Conservation (phyloP, 352 stramenopile species). For the Pythium dissotocum region DNA sequence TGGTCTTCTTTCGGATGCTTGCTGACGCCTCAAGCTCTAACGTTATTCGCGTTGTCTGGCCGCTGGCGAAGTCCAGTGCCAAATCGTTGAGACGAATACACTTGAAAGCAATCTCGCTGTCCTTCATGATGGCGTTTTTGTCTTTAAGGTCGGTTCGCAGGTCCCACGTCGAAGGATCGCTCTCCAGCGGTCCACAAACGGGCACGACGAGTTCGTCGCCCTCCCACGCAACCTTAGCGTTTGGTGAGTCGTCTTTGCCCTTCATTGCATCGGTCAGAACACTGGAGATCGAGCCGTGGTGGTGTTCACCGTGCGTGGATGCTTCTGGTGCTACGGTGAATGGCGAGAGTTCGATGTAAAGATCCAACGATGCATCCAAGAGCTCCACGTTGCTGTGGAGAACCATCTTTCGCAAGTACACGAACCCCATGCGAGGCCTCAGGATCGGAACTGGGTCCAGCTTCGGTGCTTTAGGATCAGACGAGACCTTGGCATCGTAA, state of each 20-base stretch:
- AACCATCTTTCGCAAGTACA: constrained; percentile 30
- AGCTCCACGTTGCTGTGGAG: constrained; percentile 27
- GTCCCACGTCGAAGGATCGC: background rate
- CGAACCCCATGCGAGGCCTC: constrained; percentile 22
- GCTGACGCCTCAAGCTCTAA: constrained; percentile 5
- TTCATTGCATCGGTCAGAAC: constrained; percentile 38
- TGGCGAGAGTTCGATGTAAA: constrained; percentile 35
- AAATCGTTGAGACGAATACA: constrained; percentile 16
- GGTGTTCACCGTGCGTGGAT: background rate
- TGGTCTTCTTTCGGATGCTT: constrained; percentile 6
- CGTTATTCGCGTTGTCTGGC: background rate
- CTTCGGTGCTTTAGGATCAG: background rate
- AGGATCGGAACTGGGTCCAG: background rate
- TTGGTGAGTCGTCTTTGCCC: constrained; percentile 4
- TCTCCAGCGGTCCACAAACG: constrained; percentile 17
- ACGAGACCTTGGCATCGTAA: background rate
- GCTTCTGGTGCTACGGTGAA: constrained; percentile 1
- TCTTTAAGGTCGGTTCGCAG: constrained; percentile 41
- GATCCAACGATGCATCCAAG: constrained; percentile 37
- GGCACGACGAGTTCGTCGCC: constrained; percentile 36
- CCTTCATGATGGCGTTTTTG: constrained; percentile 49
- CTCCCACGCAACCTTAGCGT: constrained; percentile 28
- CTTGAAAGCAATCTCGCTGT: constrained; percentile 33
- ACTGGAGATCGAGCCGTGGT: constrained; percentile 14
- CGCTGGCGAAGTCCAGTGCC: constrained; percentile 1